Percentiles rank a stretch among this genome's conserved stretches.
phyloP scores from a whole-genome alignment of 2,329 filamentous ascomycete genomes.

The Verticillium dahliae region DNA sequence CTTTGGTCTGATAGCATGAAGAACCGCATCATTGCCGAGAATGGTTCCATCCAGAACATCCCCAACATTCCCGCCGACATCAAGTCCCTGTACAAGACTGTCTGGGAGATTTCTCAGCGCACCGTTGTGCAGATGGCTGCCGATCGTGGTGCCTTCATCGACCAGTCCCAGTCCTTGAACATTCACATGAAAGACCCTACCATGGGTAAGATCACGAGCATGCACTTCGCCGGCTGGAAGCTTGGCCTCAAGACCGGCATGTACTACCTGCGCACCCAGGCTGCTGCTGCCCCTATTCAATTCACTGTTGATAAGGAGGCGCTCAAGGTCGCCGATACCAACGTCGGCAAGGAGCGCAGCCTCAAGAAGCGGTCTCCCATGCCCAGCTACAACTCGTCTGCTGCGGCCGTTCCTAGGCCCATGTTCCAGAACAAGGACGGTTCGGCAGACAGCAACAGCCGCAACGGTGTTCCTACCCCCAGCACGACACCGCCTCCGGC shows the following conservation, averaged over 20 bases:
- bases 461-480: constrained; percentile 63
- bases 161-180: constrained; percentile 98
- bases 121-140: constrained; percentile 96
- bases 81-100: constrained; percentile 98
- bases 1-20: constrained; percentile 99
- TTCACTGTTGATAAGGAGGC: constrained; percentile 98
- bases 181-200: constrained; percentile 99
- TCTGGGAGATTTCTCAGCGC: constrained; percentile 98
- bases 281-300: constrained; percentile 92
- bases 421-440: constrained; percentile 54
- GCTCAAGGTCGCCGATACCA: constrained; percentile 79
- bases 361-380: constrained; percentile 65
- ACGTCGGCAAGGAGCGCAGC: constrained; percentile 57
- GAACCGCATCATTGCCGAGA: constrained; percentile 98
- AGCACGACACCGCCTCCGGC: constrained; percentile 55
- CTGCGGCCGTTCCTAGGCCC: constrained; percentile 59
- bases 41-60: constrained; percentile 93
- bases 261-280: constrained; percentile 99
- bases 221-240: constrained; percentile 99
- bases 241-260: constrained; percentile 98
- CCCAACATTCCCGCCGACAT: constrained; percentile 93
- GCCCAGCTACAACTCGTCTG: constrained; percentile 49
- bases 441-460: constrained; percentile 26
- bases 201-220: constrained; percentile 99
- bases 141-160: constrained; percentile 96